Base-by-base conservation (phyloP, 139 green algal species). In the Pycnococcus provasolii region DNA sequence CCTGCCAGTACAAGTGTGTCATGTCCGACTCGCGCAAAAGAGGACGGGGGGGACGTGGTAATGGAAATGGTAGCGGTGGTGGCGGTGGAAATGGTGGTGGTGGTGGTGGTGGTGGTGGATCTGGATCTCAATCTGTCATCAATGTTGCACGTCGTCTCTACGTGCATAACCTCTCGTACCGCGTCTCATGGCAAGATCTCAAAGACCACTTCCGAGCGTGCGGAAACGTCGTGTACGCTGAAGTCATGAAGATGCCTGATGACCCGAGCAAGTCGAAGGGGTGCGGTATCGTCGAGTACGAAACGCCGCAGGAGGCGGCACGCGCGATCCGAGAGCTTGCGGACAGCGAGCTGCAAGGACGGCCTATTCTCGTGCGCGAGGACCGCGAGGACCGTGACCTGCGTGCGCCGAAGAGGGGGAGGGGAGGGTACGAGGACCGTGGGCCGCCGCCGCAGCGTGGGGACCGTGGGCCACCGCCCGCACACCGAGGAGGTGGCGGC, bases 211-310 rank as follows among this genome's bases (percentile, higher is more conserved):
- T 90, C 79, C 77, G 84, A 58, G 73, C 58, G 6, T 79, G 48
- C 37, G 59, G 67, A 51, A 64, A 77, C 40, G 71, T 77, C 5
- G 45, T 42, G 37, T 63, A 64, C 59, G 64, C 64, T 3, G n/a
- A 68, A 47, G 58, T 74, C 44, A 46, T 60, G 4, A 64, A 40
- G 5, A 53, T 44, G 6, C n/a, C 8, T 9, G 43, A 39, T n/a
- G n/a, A 7, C 61, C 15, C 13, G 4, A 89, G 87, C 53, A 77
- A 87, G 4, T 95, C 87, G 40, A 95, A 94, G 77, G 91, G 91
- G 59, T 97, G 90, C 85, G 91, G 91, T 51, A 90, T 92, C 64
- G 83, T 96, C 15, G 89, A 96, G 82, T 95, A 90, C 46, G 85
- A 92, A 77, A 88, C 75, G 1, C 77, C 80, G 0, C 86, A 93